A percentile compares a stretch with the other conserved stretches of the same genome.
These are phyloP conservation scores for Chaetomium sp. DNA, from an alignment of 2,329 filamentous ascomycete species.

Conservation along the genomic window DNA sequence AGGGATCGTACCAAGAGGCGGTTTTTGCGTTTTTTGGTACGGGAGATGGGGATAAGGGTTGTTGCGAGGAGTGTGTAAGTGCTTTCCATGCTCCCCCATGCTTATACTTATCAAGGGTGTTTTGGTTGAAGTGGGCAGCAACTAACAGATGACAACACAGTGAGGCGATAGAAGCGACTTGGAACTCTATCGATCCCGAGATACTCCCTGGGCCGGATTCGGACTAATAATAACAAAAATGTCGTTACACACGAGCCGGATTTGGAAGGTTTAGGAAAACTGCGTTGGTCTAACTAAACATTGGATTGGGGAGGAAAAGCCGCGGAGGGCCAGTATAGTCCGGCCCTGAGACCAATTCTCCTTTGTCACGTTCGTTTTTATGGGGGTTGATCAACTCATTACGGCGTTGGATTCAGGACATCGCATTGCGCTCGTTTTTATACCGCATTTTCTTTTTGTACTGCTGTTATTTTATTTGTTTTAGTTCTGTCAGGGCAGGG, in stretches of 20 bases:
- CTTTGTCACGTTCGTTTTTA: too few species aligned
- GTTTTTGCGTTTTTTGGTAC: slow-evolving; percentile 42
- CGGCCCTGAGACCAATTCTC: too few species aligned
- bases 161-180: slow-evolving; percentile 2
- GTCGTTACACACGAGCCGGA: too few species aligned
- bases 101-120: not conserved
- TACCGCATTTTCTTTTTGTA: not conserved
- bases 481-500: not conserved
- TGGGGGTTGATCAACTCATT: too few species aligned
- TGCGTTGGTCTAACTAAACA: too few species aligned
- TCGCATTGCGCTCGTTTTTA: not conserved
- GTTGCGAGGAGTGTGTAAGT: slow-evolving; percentile 34
- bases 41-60: slow-evolving; percentile 37
- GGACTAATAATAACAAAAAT: not conserved
- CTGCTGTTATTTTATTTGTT: not conserved
- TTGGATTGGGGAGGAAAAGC: too few species aligned
- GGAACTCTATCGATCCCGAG: slow-evolving; percentile 5
- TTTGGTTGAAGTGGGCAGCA: too few species aligned
- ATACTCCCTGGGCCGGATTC: slow-evolving; percentile 8
- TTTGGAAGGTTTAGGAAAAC: not conserved
- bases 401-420: not conserved
- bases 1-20: slow-evolving; percentile 46
- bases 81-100: slow-evolving; percentile 28
- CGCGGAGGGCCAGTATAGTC: too few species aligned
- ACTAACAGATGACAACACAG: not conserved